Base-by-base conservation (phyloP, 2,329 filamentous ascomycete genomes). In the Claviceps humidiphila region DNA sequence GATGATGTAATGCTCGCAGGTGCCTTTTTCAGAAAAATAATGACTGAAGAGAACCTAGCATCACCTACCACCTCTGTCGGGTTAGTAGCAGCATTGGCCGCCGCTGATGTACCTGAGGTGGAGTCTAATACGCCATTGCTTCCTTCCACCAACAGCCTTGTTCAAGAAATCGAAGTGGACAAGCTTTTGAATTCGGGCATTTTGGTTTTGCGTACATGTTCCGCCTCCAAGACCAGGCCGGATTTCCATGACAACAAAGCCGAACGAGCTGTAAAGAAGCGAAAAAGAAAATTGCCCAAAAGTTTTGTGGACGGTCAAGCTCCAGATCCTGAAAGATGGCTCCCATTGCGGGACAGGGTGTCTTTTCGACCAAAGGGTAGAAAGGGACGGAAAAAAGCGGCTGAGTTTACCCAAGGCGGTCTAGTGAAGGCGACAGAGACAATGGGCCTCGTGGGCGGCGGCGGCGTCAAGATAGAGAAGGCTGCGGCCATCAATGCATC, bases 311-410 rank as follows among this genome's bases (percentile, higher is more conserved):
- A 87, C 50, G 80, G 77, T 59, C 94, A 89, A 74, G 83, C 82
- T 58, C 79, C 87, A 38, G 93, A 98, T 66, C 84, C 89, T 0
- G 93, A 98, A 69, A 78, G 93, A 56, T 98, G 93, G 93, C 70
- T 98, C 55, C 91, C 93, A 13, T 74, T 97, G 61, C 82, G 86
- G 50, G 93, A 98, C 66, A 79, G 93, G 53, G 93, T 87, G 60
- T 87, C 82, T 42, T 98, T 95, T 69, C 76, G 86, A 47, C 89
- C 90, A 7, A 95, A 93, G 72, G 89, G 89, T 5, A 89, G 86
- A 73, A 95, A 95, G 76, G 87, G 88, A 52, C 91, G 89, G 76
- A 85, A 89, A 76, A 85, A 85, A 70, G 83, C 81, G 4, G 74
- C 77, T 55, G 86, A 88, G 58, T 73, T 84, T 42, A 96, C 88